A percentile compares a stretch with the other conserved stretches of the same genome.
phyloP scores from a whole-genome alignment of 768 basidiomycete species.

The Lactarius akahatsu region DNA sequence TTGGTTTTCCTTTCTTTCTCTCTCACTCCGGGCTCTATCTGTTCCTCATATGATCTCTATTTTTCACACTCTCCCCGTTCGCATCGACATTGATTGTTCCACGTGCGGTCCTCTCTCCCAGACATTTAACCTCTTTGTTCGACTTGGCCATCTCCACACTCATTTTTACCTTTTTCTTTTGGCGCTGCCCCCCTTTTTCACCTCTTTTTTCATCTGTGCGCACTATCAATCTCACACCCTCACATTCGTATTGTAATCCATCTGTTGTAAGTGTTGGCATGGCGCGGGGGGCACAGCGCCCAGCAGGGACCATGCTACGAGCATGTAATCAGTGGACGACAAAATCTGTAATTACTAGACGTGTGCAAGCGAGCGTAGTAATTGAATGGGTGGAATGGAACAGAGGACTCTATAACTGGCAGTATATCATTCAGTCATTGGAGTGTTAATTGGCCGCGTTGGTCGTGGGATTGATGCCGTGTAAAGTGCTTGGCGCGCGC shows the following conservation, averaged over 20 bases:
- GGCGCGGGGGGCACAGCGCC: slow-evolving; percentile 11
- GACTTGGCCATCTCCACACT: not conserved
- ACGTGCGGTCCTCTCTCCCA: not conserved
- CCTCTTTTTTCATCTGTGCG: slow-evolving; percentile 1
- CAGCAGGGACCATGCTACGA: slow-evolving; percentile 17
- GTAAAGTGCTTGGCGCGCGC: not conserved
- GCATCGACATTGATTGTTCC: slow-evolving; percentile 17
- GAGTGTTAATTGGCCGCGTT: not conserved
- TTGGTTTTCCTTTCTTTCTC: not conserved
- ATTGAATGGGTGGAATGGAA: slow-evolving; percentile 1
- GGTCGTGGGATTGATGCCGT: not conserved
- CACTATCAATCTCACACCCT: slow-evolving; percentile 21
- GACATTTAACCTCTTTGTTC: not conserved
- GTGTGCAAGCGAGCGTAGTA: slow-evolving; percentile 17
- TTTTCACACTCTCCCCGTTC: not conserved
- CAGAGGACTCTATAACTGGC: not conserved
- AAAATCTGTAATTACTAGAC: slow-evolving; percentile 19
- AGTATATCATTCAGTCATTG: not conserved
- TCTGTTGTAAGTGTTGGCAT: slow-evolving; percentile 24
- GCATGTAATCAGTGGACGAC: slow-evolving; percentile 24
- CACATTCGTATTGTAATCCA: slow-evolving; percentile 27
- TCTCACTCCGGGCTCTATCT: slow-evolving; percentile 12
- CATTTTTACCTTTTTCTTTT: not conserved
- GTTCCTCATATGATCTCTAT: slow-evolving; percentile 15
- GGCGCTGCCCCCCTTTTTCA: slow-evolving; percentile 6